Evolutionary conservation across 257 asterid genomes (phyloP).

Genomic region (Knoxia roxburghii): DNA sequence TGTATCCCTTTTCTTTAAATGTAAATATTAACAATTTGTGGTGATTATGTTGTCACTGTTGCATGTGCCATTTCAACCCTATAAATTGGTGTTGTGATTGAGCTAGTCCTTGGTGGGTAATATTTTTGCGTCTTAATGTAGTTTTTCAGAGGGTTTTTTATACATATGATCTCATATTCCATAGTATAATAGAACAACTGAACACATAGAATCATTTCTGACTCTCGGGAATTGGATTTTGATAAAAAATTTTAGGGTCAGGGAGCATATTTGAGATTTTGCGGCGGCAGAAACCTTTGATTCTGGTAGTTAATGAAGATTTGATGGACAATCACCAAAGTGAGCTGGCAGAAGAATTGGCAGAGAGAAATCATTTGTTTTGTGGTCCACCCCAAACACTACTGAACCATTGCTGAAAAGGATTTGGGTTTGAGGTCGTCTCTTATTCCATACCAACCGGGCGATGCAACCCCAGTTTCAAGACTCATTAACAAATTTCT

Average conservation of each 20-base stretch:
- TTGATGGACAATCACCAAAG: conserved; percentile 98
- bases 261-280: conserved; percentile 97
- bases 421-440: conserved; percentile 42
- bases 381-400: conserved; percentile 78
- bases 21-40: too few relatives aligned
- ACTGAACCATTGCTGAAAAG: conserved; percentile 52
- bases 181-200: neutral
- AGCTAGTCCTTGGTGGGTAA: too few relatives aligned
- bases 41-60: neutral
- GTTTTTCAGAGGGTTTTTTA: neutral
- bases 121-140: neutral
- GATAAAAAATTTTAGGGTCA: conserved; percentile 48
- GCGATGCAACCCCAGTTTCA: conserved; percentile 87
- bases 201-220: neutral
- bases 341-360: conserved; percentile 92
- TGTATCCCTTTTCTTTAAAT: neutral
- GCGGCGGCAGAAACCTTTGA: conserved; percentile 56
- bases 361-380: conserved; percentile 73
- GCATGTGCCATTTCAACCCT: too few relatives aligned
- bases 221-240: neutral
- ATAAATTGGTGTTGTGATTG: too few relatives aligned
- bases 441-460: conserved; percentile 67
- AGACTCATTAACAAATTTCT: conserved; percentile 49
- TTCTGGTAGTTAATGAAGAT: conserved; percentile 89
- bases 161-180: neutral